Evolutionary conservation across 768 basidiomycete species (phyloP).

Genomic region (Cyclocybe cylindracea): DNA sequence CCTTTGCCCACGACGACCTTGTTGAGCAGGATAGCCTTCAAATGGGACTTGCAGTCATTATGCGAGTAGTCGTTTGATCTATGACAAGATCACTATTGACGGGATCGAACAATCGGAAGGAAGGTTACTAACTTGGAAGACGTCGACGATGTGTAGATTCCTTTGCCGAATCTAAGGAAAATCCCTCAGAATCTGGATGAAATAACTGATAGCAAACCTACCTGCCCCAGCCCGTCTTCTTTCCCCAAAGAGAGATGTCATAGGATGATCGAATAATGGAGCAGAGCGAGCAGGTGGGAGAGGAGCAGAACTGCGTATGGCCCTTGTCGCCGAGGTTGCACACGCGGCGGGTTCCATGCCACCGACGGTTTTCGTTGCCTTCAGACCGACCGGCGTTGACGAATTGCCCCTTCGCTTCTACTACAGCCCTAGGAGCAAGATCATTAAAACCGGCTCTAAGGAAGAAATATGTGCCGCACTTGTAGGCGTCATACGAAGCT

Average conservation of each 20-base stretch:
- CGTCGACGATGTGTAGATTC: conserved; percentile 76
- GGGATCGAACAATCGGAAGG: background rate
- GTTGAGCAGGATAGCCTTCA: conserved; percentile 72
- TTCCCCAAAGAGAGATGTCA: conserved; percentile 62
- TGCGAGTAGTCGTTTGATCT: conserved; percentile 73
- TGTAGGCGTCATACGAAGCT: conserved; percentile 61
- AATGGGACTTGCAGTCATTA: conserved; percentile 52
- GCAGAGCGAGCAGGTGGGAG: conserved; percentile 61
- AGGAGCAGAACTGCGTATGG: conserved; percentile 54
- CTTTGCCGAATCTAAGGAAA: conserved; percentile 58
- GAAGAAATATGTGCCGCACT: conserved; percentile 34
- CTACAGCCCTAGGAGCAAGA: conserved; percentile 39
- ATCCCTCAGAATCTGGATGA: background rate
- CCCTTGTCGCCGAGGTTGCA: conserved; percentile 69
- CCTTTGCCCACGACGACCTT: conserved; percentile 75
- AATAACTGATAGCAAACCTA: conserved; percentile 20
- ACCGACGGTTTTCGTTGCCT: conserved; percentile 74
- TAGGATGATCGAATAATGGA: conserved; percentile 65
- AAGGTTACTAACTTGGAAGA: conserved; percentile 60
- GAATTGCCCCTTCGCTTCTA: conserved; percentile 65
- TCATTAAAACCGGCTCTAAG: background rate
- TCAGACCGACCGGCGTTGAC: conserved; percentile 49
- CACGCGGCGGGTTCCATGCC: conserved; percentile 71
- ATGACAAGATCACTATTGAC: background rate
- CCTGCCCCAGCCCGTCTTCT: conserved; percentile 77